phyloP scores from a whole-genome alignment of 2,329 filamentous ascomycete species.

The Colletotrichum kahawae region DNA sequence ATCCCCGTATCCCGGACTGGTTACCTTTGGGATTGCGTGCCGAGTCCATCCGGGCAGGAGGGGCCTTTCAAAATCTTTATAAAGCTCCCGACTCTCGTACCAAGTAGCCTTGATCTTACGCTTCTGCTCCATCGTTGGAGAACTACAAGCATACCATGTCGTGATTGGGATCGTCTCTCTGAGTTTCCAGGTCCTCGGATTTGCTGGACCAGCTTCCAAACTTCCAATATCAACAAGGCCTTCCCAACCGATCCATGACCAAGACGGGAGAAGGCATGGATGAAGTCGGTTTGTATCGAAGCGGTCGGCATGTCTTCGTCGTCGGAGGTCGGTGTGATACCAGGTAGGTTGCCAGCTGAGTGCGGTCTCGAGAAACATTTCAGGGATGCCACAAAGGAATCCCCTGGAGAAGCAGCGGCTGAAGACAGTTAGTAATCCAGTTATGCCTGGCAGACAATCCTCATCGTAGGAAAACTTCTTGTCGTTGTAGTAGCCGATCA shows the following conservation, averaged over 20 bases:
- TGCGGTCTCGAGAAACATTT: neutral
- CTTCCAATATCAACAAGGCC: neutral
- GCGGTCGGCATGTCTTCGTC: neutral
- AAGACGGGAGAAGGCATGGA: neutral
- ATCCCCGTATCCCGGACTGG: neutral
- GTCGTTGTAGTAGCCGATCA: slow-evolving; percentile 30
- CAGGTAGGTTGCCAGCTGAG: neutral
- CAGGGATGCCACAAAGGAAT: neutral
- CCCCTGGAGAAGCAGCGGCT: neutral
- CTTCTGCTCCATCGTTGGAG: neutral
- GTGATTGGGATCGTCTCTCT: neutral
- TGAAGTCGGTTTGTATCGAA: neutral
- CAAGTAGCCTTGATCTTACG: neutral
- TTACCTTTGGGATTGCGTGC: neutral
- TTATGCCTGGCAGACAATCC: slow-evolving; percentile 22
- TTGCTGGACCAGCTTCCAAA: neutral
- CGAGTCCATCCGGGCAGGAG: neutral
- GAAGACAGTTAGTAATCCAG: neutral
- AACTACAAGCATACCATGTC: neutral
- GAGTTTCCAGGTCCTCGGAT: too few species aligned
- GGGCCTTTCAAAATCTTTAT: neutral
- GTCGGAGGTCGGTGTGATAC: neutral
- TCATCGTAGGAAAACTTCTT: slow-evolving; percentile 33
- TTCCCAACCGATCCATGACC: neutral
- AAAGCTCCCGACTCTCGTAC: neutral